Conservation (phyloP, 164 flowering plant genomes). For the Dillenia turbinata region DNA sequence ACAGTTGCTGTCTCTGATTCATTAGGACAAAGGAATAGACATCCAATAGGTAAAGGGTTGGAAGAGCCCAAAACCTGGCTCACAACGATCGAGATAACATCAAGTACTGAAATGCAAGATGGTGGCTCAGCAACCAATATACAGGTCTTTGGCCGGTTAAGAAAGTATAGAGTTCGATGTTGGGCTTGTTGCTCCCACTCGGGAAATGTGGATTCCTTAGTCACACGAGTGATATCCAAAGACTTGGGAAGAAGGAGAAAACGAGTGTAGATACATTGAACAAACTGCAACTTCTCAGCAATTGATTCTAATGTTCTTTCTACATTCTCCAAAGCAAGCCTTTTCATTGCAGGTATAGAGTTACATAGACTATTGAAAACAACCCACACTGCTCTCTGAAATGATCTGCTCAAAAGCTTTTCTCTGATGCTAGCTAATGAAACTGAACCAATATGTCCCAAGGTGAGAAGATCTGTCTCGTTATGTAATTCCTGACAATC, state of each 20-base stretch:
- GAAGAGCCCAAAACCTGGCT: slow-evolving; percentile 72
- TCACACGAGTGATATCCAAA: slow-evolving; percentile 61
- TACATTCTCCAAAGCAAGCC: slow-evolving; percentile 30
- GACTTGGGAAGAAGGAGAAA: slow-evolving; percentile 67
- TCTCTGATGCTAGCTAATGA: slow-evolving; percentile 37
- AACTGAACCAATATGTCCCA: slow-evolving; percentile 62
- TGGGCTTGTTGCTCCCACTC: slow-evolving; percentile 48
- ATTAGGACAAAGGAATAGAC: slow-evolving; percentile 65
- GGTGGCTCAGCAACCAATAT: slow-evolving; percentile 87
- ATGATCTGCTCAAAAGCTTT: slow-evolving; percentile 56
- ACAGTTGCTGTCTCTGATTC: slow-evolving; percentile 56
- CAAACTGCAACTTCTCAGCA: slow-evolving; percentile 76
- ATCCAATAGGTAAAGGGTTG: slow-evolving; percentile 58
- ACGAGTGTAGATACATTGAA: slow-evolving; percentile 54
- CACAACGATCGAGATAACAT: slow-evolving; percentile 64
- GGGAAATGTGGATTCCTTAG: slow-evolving; percentile 48
- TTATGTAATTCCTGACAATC: slow-evolving; percentile 56
- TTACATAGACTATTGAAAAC: slow-evolving; percentile 34
- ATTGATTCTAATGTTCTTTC: slow-evolving; percentile 37
- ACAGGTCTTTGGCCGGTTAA: slow-evolving; percentile 34
- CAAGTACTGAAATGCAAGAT: slow-evolving; percentile 56
- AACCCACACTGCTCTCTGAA: slow-evolving; percentile 69
- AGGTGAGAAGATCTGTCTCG: slow-evolving; percentile 35
- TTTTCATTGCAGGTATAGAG: slow-evolving; percentile 22
- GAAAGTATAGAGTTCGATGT: slow-evolving; percentile 71